A percentile compares a stretch with the other conserved stretches of the same genome.
phyloP scores from a whole-genome alignment of 176 grass and related monocot species.

The Ensete ventricosum region DNA sequence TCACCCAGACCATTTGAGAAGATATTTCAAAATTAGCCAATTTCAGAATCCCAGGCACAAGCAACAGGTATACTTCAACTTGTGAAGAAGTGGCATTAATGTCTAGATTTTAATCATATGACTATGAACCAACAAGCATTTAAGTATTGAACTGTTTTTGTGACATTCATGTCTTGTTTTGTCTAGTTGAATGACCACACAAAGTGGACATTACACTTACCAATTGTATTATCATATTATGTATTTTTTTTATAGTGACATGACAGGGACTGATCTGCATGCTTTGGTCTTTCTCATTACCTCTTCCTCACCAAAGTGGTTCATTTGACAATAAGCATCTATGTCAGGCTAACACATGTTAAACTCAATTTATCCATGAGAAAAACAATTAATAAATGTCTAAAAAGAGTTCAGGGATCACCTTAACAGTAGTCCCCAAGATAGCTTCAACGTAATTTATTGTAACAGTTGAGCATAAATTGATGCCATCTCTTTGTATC shows the following conservation, averaged over 20 bases:
- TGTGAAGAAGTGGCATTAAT: no score
- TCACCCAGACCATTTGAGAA: neutral
- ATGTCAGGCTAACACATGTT: neutral
- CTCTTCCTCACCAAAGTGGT: neutral
- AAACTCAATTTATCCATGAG: neutral
- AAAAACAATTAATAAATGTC: neutral
- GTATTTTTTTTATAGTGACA: no score
- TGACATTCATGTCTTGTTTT: neutral
- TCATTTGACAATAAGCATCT: neutral
- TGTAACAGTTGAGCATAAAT: conserved; percentile 74
- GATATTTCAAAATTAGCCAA: neutral
- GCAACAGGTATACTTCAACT: no score
- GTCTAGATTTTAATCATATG: no score
- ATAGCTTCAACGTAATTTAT: conserved; percentile 93
- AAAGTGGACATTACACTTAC: no score
- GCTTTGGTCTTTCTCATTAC: neutral
- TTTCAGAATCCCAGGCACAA: neutral
- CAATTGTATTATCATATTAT: no score
- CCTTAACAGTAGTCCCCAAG: conserved; percentile 61
- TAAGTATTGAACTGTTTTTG: neutral
- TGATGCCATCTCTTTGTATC: conserved; percentile 93
- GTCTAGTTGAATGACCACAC: no score
- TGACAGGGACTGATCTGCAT: neutral
- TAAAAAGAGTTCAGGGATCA: conserved; percentile 22
- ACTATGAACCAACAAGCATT: neutral